phyloP scores from a whole-genome alignment of 2,329 filamentous ascomycete species.

The Annulohypoxylon truncatum region DNA sequence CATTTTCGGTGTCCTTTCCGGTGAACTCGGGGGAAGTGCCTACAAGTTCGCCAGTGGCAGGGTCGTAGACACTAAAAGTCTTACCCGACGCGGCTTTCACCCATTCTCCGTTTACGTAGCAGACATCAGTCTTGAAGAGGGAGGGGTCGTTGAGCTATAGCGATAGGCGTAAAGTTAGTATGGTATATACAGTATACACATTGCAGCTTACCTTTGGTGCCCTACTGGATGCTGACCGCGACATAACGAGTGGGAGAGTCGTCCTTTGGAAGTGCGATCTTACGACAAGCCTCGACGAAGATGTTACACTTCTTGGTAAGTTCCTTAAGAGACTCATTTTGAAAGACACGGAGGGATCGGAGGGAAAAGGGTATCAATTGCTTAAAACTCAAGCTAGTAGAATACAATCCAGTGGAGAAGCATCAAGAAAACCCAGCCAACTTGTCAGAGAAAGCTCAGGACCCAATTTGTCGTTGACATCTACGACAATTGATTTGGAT shows the following conservation, averaged over 20 bases:
- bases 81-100: conserved; percentile 84
- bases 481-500: conserved; percentile 10
- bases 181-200: neutral
- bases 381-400: conserved; percentile 8
- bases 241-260: conserved; percentile 46
- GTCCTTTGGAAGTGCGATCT: conserved; percentile 48
- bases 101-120: conserved; percentile 95
- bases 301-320: conserved; percentile 42
- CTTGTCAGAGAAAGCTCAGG: conserved; percentile 10
- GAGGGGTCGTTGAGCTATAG: conserved; percentile 79
- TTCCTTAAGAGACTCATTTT: conserved; percentile 47
- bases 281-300: conserved; percentile 41
- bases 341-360: neutral
- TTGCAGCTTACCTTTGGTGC: conserved; percentile 42
- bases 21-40: conserved; percentile 88
- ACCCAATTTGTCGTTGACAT: conserved; percentile 18
- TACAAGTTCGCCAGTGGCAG: conserved; percentile 82
- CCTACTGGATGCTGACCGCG: conserved; percentile 48
- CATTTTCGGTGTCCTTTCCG: conserved; percentile 78
- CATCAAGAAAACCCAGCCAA: conserved; percentile 1
- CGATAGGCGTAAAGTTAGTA: conserved; percentile 14
- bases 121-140: conserved; percentile 83
- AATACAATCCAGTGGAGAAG: conserved; percentile 1
- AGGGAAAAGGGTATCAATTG: conserved; percentile 9
- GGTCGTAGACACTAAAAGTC: conserved; percentile 91